Base-by-base conservation (phyloP, 1,139 yeast genomes). In the Nakaseomyces kungkrabaensis region DNA sequence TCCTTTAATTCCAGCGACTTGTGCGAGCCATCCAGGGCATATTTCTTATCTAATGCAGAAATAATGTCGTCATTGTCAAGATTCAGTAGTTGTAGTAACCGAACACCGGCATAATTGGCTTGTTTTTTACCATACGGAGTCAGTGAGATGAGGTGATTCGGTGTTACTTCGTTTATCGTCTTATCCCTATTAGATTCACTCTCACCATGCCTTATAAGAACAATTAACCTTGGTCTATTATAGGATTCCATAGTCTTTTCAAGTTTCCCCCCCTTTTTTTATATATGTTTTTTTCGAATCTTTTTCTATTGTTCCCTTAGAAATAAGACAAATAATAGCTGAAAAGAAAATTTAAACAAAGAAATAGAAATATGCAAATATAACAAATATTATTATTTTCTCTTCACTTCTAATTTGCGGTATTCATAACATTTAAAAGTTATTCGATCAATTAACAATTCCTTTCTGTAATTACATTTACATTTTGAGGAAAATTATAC, bases 121-220 rank as follows among this genome's bases (percentile, higher is more conserved):
- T 84, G 89, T 24, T 62, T 61, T 59, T 78, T 82, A 1, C 97
- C 97, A 8, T 70, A 68, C 8, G 69, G 72, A 0, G 96, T 89
- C 46, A 89, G 69, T 3, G 82, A 78, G 3, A 89, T 84, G 57
- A 75, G 71, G 67, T 89, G 96, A 66, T 89, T 88, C 2, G 96
- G 87, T 0, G 82, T 78, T 57, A 74, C 72, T 51, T 82, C 71
- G 63, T 89, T 88, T 49, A 89, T 89, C 1, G 80, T 69, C 62
- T 88, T 87, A 66, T 89, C 95, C 60, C 75, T 78, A 67, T 89
- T 89, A n/a, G 96, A 94, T 61, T 86, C 94, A 3, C 92, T 82
- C 63, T 88, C 96, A 34, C 96, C 97, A 64, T 89, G 96, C 58
- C 96, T 79, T 11, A 89, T 81, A 27, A 88, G 72, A 46, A 89